Evolutionary conservation across 176 grass and related monocot species (phyloP).

Genomic region (Oryza nivara): DNA sequence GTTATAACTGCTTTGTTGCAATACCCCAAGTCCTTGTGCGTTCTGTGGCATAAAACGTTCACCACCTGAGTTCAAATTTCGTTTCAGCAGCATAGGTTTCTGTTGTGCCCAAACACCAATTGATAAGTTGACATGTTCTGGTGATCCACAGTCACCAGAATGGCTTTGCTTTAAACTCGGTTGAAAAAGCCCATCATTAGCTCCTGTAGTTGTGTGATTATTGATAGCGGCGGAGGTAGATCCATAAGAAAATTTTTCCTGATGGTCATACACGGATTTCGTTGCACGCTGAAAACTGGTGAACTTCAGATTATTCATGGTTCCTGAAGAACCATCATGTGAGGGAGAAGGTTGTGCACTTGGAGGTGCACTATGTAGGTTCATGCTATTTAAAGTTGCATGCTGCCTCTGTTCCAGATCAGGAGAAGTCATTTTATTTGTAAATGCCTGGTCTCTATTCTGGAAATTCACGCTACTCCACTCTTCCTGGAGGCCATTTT

Average conservation of each 20-base stretch:
- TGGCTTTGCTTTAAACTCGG: conserved; percentile 37
- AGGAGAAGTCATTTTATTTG: conserved; percentile 14
- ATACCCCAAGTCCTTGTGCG: conserved; percentile 62
- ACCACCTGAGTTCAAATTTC: conserved; percentile 41
- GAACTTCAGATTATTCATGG: too few species aligned
- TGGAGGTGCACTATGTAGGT: conserved; percentile 25
- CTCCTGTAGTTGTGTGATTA: conserved; percentile 19
- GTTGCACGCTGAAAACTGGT: too few species aligned
- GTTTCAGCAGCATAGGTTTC: conserved; percentile 42
- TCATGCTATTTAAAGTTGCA: conserved; percentile 24
- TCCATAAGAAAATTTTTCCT: not conserved
- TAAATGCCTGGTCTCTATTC: conserved; percentile 36
- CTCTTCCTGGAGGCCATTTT: conserved; percentile 50
- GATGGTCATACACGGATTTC: not conserved
- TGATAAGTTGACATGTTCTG: conserved; percentile 32
- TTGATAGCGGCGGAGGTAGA: not conserved
- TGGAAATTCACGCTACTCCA: conserved; percentile 44
- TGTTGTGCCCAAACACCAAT: conserved; percentile 42
- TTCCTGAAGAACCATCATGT: not conserved
- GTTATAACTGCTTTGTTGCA: conserved; percentile 56
- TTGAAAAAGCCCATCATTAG: not conserved
- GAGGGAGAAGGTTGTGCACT: conserved; percentile 3
- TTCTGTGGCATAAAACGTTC: conserved; percentile 45
- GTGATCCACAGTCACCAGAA: conserved; percentile 27
- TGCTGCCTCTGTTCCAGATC: conserved; percentile 17